phyloP scores from a whole-genome alignment of 495 filamentous ascomycete genomes.

The Ascobolus immersus region DNA sequence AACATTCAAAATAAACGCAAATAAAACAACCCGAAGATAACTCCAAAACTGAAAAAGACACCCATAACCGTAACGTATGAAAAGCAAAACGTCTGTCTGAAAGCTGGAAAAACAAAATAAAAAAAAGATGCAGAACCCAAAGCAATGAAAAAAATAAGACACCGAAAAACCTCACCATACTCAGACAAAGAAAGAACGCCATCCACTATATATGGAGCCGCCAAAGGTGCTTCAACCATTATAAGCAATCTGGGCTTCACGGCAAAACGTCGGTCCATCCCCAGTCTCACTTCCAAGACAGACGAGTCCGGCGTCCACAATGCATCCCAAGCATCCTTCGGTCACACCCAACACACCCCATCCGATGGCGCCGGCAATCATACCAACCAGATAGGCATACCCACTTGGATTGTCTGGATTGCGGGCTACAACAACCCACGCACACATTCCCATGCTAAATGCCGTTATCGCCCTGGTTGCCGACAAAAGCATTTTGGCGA shows the following conservation, averaged over 20 bases:
- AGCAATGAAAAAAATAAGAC: too few species aligned
- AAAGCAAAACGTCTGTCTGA: conserved; percentile 5
- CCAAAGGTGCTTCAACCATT: conserved; percentile 35
- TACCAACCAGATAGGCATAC: conserved; percentile 81
- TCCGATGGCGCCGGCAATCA: conserved; percentile 77
- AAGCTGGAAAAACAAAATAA: conserved; percentile 1
- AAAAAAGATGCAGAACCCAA: not conserved
- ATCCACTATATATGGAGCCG: conserved; percentile 22
- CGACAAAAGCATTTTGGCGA: conserved; percentile 76
- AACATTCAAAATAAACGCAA: too few species aligned
- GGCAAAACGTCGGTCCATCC: conserved; percentile 11
- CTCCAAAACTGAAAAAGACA: too few species aligned
- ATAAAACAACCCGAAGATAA: too few species aligned
- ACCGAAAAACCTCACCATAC: too few species aligned
- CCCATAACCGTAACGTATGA: not conserved
- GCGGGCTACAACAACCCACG: conserved; percentile 80
- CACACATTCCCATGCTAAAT: conserved; percentile 71
- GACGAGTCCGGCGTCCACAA: conserved; percentile 74
- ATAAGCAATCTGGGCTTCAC: conserved; percentile 40
- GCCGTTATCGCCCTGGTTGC: conserved; percentile 77
- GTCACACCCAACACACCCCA: conserved; percentile 91
- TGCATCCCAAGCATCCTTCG: conserved; percentile 73
- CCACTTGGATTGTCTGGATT: conserved; percentile 37
- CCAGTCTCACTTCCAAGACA: conserved; percentile 82
- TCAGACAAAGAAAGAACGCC: conserved; percentile 23